These are phyloP conservation scores for Penicillium sclerotigenum DNA, from an alignment of 2,329 filamentous ascomycete species.

Conservation along the genomic window DNA sequence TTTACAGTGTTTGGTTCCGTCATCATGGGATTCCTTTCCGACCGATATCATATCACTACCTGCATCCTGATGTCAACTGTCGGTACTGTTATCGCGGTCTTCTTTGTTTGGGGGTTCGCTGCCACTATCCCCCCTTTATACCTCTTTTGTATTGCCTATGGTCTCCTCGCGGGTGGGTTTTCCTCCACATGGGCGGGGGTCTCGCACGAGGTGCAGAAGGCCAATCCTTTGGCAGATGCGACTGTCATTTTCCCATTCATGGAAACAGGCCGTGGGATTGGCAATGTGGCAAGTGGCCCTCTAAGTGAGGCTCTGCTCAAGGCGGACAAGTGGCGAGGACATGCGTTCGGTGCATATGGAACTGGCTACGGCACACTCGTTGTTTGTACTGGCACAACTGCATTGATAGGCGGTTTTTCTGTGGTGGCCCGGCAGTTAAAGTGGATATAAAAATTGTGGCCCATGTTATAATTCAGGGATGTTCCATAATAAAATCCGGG, in stretches of 20 bases:
- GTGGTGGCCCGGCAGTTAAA: conserved; percentile 14
- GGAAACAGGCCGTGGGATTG: conserved; percentile 21
- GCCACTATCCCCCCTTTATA: conserved; percentile 13
- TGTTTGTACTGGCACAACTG: conserved; percentile 20
- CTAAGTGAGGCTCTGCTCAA: conserved; percentile 21
- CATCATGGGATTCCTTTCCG: conserved; percentile 33
- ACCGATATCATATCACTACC: conserved; percentile 21
- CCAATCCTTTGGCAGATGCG: conserved; percentile 15
- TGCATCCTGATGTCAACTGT: conserved; percentile 22
- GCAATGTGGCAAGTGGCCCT: conserved; percentile 21
- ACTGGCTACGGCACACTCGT: conserved; percentile 21
- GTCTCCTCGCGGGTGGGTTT: conserved; percentile 19
- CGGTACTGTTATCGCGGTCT: conserved; percentile 18
- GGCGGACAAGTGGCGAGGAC: conserved; percentile 11
- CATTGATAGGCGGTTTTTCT: conserved; percentile 17
- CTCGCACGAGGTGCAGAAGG: conserved; percentile 15
- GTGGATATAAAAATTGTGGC: conserved; percentile 8
- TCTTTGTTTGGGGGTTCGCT: conserved; percentile 23
- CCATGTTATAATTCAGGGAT: background rate
- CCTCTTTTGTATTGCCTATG: conserved; percentile 20
- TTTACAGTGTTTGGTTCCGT: conserved; percentile 33
- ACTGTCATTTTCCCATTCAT: conserved; percentile 25
- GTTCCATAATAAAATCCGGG: too few relatives aligned
- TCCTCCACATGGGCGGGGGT: conserved; percentile 24
- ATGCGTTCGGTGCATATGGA: conserved; percentile 17